Base-by-base conservation (phyloP, 352 stramenopile species). In the Phytophthora vignae region DNA sequence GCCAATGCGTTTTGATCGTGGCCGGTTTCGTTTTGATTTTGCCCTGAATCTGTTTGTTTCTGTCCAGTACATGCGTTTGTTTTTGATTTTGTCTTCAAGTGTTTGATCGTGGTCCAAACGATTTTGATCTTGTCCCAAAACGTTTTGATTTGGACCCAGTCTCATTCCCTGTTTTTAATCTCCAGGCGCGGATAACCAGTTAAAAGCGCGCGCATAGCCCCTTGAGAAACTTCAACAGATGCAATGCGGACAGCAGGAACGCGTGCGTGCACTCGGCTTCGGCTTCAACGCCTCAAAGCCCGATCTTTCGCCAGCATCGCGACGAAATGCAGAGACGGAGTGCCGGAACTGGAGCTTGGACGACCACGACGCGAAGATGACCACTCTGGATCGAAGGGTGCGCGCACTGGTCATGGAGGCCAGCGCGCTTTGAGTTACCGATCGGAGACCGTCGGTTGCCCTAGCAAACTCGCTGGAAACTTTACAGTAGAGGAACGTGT, bases 131-230 rank as follows among this genome's bases (percentile, higher is more conserved):
- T n/a, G n/a, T n/a, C n/a, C n/a, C n/a, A n/a, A n/a, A n/a, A n/a
- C n/a, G n/a, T n/a, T n/a, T n/a, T n/a, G n/a, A n/a, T n/a, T n/a
- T n/a, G n/a, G n/a, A n/a, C n/a, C n/a, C n/a, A n/a, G n/a, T n/a
- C n/a, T n/a, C n/a, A n/a, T 48, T 48, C n/a, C 40, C 40, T 48
- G 40, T 48, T 48, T 48, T 48, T 48, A 21, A 48, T 48, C 40
- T 48, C 40, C 40, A 10, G 14, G 40, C 14, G 40, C 40, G 40
- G 40, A 48, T 21, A 48, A 48, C 14, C 40, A 19, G 65, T 72
- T 72, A 25, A 25, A 62, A 61, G 67, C 57, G 38, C 61, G 33
- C 60, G 56, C 56, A 71, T 66, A 66, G 27, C 14, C 55, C 44
- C 25, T 33, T 38, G 10, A 5, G 27, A 64, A 60, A 27, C 55